Conservation (phyloP, 2,329 filamentous ascomycete genomes). For the Lecanicillium sp. region DNA sequence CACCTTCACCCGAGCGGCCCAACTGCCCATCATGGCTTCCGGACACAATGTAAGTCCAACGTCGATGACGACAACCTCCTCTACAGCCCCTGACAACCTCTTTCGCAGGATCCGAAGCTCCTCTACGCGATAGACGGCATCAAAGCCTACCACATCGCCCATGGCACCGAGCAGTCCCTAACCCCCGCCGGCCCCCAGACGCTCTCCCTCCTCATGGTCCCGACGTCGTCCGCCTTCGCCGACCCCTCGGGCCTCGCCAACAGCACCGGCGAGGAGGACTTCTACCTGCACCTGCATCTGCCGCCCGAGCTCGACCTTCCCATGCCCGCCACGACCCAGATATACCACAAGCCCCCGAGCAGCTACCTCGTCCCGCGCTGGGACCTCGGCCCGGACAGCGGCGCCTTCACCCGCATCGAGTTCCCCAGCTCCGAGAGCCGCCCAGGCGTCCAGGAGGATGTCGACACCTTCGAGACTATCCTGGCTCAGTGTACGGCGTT, state of each 20-base stretch:
- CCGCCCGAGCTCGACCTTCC: constrained; percentile 92
- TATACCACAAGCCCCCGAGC: constrained; percentile 88
- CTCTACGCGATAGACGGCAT: constrained; percentile 75
- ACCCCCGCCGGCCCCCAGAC: constrained; percentile 85
- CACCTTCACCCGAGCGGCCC: background rate
- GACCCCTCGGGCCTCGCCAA: constrained; percentile 41
- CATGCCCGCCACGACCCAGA: constrained; percentile 89
- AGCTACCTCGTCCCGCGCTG: constrained; percentile 94
- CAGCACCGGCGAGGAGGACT: constrained; percentile 72
- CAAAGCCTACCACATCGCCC: constrained; percentile 81
- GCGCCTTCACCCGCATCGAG: constrained; percentile 88
- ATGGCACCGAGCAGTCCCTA: constrained; percentile 77
- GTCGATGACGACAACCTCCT: background rate
- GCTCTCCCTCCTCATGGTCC: constrained; percentile 90
- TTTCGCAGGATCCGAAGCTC: constrained; percentile 53
- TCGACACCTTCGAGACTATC: constrained; percentile 96
- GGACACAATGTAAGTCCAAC: constrained; percentile 36
- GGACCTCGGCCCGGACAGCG: constrained; percentile 83
- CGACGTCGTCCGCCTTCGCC: constrained; percentile 70
- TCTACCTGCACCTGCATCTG: constrained; percentile 92
- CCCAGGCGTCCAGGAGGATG: constrained; percentile 76
- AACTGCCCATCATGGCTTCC: constrained; percentile 33
- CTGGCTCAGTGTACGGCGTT: constrained; percentile 97
- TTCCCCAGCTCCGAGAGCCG: constrained; percentile 72
- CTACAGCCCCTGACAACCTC: background rate